These are phyloP conservation scores for Hippophae rhamnoides DNA, from an alignment of 306 rosid species.

Conservation along the genomic window DNA sequence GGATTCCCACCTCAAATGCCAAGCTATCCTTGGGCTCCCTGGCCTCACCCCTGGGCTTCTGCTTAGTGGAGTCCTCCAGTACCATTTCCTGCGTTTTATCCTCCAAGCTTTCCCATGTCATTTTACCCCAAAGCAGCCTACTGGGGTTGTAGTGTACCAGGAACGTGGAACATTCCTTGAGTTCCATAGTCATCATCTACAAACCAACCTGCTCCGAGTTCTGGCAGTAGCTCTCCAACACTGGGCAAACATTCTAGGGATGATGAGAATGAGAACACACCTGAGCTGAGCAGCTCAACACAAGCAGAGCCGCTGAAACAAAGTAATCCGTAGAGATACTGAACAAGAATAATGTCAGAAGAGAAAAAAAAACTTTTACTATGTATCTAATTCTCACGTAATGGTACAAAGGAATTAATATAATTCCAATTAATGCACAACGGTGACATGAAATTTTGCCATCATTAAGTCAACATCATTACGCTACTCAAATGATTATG, in stretches of 20 bases:
- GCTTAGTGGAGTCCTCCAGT: slow-evolving; percentile 37
- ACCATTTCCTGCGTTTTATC: slow-evolving; percentile 34
- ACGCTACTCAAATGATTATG: too few species aligned
- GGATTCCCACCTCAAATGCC: slow-evolving; percentile 37
- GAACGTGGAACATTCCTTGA: slow-evolving; percentile 42
- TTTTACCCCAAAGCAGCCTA: slow-evolving; percentile 37
- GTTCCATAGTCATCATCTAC: slow-evolving; percentile 28
- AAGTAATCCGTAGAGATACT: slow-evolving; percentile 23
- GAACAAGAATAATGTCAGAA: too few species aligned
- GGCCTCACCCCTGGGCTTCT: slow-evolving; percentile 42
- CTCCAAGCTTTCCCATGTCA: slow-evolving; percentile 41
- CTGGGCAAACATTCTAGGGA: slow-evolving; percentile 47
- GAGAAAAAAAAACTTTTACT: too few species aligned
- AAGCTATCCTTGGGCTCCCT: slow-evolving; percentile 35
- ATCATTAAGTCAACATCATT: too few species aligned
- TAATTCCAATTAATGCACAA: too few species aligned
- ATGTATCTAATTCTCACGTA: too few species aligned
- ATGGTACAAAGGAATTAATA: too few species aligned
- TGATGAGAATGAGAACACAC: slow-evolving; percentile 13
- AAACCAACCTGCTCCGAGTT: slow-evolving; percentile 18
- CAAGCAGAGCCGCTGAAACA: slow-evolving; percentile 25
- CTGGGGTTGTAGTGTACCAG: slow-evolving; percentile 43
- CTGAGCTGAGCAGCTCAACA: slow-evolving; percentile 9
- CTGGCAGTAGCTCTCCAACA: slow-evolving; percentile 36
- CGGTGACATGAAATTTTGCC: too few species aligned